phyloP scores from a whole-genome alignment of 2,329 filamentous ascomycete genomes.

The Graphilbum fragrans region DNA sequence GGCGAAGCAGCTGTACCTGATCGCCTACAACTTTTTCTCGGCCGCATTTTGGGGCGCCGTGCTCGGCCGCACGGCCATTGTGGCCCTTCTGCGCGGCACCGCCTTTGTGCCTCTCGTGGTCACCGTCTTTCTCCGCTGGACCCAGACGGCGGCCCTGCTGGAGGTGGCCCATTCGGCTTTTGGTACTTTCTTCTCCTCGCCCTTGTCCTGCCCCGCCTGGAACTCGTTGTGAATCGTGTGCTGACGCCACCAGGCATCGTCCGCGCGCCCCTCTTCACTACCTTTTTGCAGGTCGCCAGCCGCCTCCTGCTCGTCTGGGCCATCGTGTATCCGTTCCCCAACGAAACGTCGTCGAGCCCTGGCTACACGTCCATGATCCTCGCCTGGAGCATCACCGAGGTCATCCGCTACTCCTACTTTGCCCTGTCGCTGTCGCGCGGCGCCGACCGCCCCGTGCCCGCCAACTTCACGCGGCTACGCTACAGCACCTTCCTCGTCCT shows the following conservation, averaged over 20 bases:
- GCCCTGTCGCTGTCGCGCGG: conserved; percentile 54
- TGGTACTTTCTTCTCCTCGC: background rate
- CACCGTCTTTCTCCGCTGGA: conserved; percentile 61
- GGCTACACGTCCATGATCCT: conserved; percentile 68
- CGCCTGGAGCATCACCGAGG: conserved; percentile 85
- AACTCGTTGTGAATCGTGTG: background rate
- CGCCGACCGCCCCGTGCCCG: conserved; percentile 13
- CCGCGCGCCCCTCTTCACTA: conserved; percentile 73
- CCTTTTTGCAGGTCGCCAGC: conserved; percentile 77
- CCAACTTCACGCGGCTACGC: conserved; percentile 62
- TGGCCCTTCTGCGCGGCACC: conserved; percentile 43
- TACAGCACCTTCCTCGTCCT: conserved; percentile 91
- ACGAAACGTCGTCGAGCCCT: conserved; percentile 40
- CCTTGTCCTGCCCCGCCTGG: background rate
- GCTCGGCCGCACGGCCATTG: conserved; percentile 50
- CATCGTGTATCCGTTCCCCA: conserved; percentile 63
- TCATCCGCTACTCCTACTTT: conserved; percentile 89
- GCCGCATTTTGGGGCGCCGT: conserved; percentile 69
- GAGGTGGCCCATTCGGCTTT: conserved; percentile 65
- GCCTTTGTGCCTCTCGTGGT: conserved; percentile 47
- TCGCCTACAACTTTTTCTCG: conserved; percentile 74
- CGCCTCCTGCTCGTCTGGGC: conserved; percentile 85
- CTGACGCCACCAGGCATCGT: conserved; percentile 52
- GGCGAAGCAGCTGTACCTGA: conserved; percentile 56
- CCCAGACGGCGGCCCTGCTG: conserved; percentile 71